Base-by-base conservation (phyloP, 257 asterid species). In the Forsythia suspensa region DNA sequence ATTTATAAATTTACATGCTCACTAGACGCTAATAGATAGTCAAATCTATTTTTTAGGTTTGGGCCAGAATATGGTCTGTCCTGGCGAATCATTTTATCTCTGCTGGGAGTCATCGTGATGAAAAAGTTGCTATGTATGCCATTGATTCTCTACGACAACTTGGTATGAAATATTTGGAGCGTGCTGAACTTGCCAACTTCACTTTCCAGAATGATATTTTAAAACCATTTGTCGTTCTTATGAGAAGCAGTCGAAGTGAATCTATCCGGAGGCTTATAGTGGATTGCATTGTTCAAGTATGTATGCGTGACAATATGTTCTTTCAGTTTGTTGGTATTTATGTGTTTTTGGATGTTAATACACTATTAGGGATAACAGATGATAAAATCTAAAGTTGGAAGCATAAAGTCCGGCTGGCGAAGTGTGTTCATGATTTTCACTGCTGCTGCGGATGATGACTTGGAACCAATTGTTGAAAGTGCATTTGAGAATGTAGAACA, bases 51-150 rank as follows among this genome's bases (percentile, higher is more conserved):
- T 57, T 86, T 82, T 87, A 96, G 99, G 99, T 96, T 46, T 96
- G 99, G 99, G 97, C 99, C 72, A 90, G 97, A 91, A 96, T 96
- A 87, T 96, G 99, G 99, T 92, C 98, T 29, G 96, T 96, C 81
- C 86, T 96, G 86, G 90, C 99, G 78, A 90, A 84, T 82, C 99
- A 96, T 91, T 96, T 96, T 80, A 92, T 96, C 73, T 94, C 88
- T 85, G 98, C 99, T 77, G 99, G 99, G 86, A 96, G 99, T 87
- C 99, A 96, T 82, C 96, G 91, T 78, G 98, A 96, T 88, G 99
- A 96, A 88, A 96, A 91, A 90, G 97, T 96, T 84, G 99, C 99
- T 61, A 94, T 91, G 98, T 96, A 94, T 86, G 98, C 98, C 87
- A 92, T 96, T 86, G 99, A 96, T 90, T 96, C 99, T 80, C 91